Evolutionary conservation across 257 asterid genomes (phyloP), one percentile per base, ranked within the genome.

Genomic region (Linderniella brevidens): DNA sequence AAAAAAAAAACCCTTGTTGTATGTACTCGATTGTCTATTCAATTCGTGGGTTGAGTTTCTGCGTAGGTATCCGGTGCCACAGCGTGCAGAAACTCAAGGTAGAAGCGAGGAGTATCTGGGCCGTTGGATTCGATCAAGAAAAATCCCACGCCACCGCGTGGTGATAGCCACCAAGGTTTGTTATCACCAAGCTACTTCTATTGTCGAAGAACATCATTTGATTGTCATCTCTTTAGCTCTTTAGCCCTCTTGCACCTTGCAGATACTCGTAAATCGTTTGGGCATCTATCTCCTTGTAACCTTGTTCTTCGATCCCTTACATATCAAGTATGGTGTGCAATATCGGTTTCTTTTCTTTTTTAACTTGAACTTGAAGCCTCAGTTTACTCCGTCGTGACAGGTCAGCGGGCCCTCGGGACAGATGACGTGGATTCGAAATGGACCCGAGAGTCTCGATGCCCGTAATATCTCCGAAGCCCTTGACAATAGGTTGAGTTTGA

Each of bases 361-460:
- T n/a, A n/a, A n/a, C n/a, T n/a, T n/a, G n/a, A n/a, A n/a, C n/a
- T n/a, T n/a, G n/a, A n/a, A n/a, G n/a, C 17, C 49, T n/a, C 40
- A 42, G 9, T 57, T 37, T 41, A 45, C 48, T 64, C 36, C 13
- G 19, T 44, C 51, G 70, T 41, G 56, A 50, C 66, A 87, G 95
- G 95, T 88, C 60, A 68, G 77, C 51, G 95, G 97, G 53, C 97
- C 95, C 52, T 84, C 95, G 9, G 95, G 95, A 61, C 92, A 78
- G 66, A 84, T 84, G 97, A 64, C 67, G 58, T 88, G 97, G 97
- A 84, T 84, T 65, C 83, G 93, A 59, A 52, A 69, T 54, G 92
- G 95, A 52, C 95, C 97, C 58, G 80, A 64, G 57, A 70, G 92
- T 67, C 59, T 88, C 54, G 78, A 76, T 46, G 63, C 86, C 53